A percentile compares a stretch with the other conserved stretches of the same genome.
Evolutionary conservation across 1,284 basidiomycete genomes (phyloP).

Genomic region (Tremellales sp.): DNA sequence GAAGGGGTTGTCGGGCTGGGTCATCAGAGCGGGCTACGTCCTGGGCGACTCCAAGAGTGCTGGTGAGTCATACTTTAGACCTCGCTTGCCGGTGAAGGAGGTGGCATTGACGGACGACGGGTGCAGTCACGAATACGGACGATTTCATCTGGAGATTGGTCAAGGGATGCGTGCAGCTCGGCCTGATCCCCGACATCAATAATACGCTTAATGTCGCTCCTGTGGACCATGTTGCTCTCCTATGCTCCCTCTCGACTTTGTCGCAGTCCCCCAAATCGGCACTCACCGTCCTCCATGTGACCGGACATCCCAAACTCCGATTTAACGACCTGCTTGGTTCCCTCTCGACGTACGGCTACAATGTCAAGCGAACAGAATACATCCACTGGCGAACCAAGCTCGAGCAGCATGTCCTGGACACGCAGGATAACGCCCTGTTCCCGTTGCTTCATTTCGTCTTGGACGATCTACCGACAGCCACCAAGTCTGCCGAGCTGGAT

Average conservation of each 20-base stretch:
- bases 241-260: conserved; percentile 67
- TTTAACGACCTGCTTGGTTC: conserved; percentile 85
- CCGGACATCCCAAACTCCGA: conserved; percentile 78
- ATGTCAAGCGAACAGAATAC: conserved; percentile 77
- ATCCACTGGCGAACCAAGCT: conserved; percentile 85
- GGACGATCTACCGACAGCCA: conserved; percentile 94
- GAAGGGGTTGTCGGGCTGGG: conserved; percentile 80
- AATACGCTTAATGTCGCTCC: conserved; percentile 99
- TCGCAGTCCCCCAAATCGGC: conserved; percentile 50
- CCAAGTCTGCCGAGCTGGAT: conserved; percentile 88
- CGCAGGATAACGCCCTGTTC: conserved; percentile 94
- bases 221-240: conserved; percentile 90
- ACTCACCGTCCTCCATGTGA: conserved; percentile 79
- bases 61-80: conserved; percentile 54
- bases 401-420: conserved; percentile 90
- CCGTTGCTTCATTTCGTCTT: conserved; percentile 95
- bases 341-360: conserved; percentile 76
- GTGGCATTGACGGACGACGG: conserved; percentile 9
- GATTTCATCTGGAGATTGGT: conserved; percentile 98
- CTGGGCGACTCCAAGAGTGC: conserved; percentile 87
- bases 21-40: conserved; percentile 92
- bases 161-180: conserved; percentile 95
- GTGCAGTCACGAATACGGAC: conserved; percentile 90
- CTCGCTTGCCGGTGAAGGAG: background rate
- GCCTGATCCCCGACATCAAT: conserved; percentile 93